Base-by-base conservation (phyloP, 1,139 yeast species). In the Petasospora rhodanensis region DNA sequence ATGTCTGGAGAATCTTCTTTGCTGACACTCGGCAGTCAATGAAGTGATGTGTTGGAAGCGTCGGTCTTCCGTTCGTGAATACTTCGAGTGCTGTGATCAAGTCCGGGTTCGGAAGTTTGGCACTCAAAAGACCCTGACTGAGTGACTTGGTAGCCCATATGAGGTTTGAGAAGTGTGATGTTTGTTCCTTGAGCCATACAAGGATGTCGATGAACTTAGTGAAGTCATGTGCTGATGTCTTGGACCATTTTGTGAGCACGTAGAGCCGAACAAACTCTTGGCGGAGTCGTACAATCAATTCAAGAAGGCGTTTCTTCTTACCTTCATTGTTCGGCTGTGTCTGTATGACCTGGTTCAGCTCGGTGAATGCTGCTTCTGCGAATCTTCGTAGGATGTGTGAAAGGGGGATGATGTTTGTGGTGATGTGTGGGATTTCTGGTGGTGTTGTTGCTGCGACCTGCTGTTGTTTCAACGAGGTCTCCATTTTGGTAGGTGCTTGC, bases 21-120 rank as follows among this genome's bases (percentile, higher is more conserved):
- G 78, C 65, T 4, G 79, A 66, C 4, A 87, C 62, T 14, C 64
- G 68, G n/a, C 64, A 64, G 18, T 71, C 68, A 24, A 76, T 60
- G 47, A 78, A 74, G 44, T 73, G 70, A 52, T 81, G 79, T 1
- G 83, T 68, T 2, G 89, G 80, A 27, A 84, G 65, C 30, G 76
- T 76, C 2, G 97, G 96, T 44, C 83, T 65, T 3, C 95, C 95
- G 28, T 74, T 68, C 24, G 79, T 71, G 31, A 87, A 64, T 2
- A 91, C 96, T 52, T 91, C 95, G 45, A 91, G 64, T 2, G 95
- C 86, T 0, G 96, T 87, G 25, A 77, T 70, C 21, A 91, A 58
- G 56, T 91, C 97, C 1, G 95, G 91, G 56, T 86, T 84, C 7
- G 96, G 94, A 39, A 89, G 61, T 51, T 86, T 85, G 2, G 97